These are phyloP conservation scores for Pistacia vera DNA, from an alignment of 345 rosid genomes.

Conservation along the genomic window DNA sequence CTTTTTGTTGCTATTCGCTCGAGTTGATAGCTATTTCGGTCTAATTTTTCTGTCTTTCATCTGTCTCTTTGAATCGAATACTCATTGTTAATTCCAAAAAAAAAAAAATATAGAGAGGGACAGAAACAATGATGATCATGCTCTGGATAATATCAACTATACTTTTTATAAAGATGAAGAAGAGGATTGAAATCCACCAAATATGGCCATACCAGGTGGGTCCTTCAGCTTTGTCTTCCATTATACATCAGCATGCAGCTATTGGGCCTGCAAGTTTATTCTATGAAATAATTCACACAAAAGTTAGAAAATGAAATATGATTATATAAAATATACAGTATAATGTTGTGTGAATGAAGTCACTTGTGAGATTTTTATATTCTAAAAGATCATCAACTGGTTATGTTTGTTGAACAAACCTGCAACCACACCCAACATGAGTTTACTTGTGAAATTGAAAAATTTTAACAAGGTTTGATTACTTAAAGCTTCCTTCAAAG, in stretches of 20 bases:
- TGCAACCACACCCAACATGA: not conserved
- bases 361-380: not conserved
- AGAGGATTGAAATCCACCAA: not conserved
- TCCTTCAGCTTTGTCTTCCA: not conserved
- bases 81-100: no score
- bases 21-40: no score
- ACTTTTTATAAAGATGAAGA: constrained; percentile 3
- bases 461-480: no score
- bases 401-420: constrained; percentile 13
- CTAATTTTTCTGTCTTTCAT: no score
- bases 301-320: not conserved
- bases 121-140: no score
- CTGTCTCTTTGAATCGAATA: no score
- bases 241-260: not conserved
- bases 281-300: not conserved
- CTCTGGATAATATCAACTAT: not conserved
- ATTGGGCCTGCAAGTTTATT: not conserved
- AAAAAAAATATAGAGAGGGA: no score
- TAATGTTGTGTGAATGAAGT: not conserved
- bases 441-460: not conserved
- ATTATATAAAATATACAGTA: no score
- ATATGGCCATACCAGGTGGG: not conserved
- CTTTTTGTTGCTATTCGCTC: no score
- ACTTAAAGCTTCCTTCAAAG: no score
- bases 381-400: not conserved